Evolutionary conservation across 305 asterid genomes (phyloP).

Genomic region (Fraxinus latifolia): DNA sequence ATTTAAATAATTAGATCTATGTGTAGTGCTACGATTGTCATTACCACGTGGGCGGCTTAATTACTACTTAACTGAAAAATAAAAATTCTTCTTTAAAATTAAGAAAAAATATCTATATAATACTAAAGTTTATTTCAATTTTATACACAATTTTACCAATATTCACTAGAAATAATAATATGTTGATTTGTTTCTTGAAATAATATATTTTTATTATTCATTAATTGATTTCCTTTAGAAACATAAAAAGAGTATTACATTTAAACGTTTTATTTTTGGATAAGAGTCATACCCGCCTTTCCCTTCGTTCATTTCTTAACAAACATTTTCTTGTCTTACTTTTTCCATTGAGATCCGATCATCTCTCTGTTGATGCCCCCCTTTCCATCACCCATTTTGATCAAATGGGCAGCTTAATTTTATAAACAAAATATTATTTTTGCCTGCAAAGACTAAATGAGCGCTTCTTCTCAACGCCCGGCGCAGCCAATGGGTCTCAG

Average conservation of each 20-base stretch:
- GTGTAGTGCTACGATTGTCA: not conserved
- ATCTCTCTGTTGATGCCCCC: slow-evolving; percentile 31
- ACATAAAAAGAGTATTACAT: not conserved
- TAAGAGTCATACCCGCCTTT: slow-evolving; percentile 32
- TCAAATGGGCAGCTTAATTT: not conserved
- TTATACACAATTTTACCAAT: too few relatives aligned
- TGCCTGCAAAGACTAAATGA: slow-evolving; percentile 29
- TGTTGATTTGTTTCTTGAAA: not conserved
- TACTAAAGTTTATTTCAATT: too few relatives aligned
- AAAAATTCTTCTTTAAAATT: not conserved
- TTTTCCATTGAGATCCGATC: slow-evolving; percentile 46
- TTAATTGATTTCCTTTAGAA: not conserved
- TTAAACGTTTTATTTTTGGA: not conserved
- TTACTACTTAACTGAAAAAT: not conserved
- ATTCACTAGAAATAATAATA: not conserved
- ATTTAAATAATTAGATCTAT: not conserved
- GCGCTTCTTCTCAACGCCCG: slow-evolving; percentile 34
- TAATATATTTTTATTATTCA: not conserved
- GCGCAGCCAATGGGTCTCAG: slow-evolving; percentile 24
- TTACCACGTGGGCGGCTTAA: not conserved
- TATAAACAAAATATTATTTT: not conserved
- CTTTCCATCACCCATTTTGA: slow-evolving; percentile 24
- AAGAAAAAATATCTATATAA: too few relatives aligned
- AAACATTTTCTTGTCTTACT: slow-evolving; percentile 13
- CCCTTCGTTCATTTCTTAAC: slow-evolving; percentile 36